phyloP scores from a whole-genome alignment of 2,329 filamentous ascomycete genomes.

The Clonostachys solani region DNA sequence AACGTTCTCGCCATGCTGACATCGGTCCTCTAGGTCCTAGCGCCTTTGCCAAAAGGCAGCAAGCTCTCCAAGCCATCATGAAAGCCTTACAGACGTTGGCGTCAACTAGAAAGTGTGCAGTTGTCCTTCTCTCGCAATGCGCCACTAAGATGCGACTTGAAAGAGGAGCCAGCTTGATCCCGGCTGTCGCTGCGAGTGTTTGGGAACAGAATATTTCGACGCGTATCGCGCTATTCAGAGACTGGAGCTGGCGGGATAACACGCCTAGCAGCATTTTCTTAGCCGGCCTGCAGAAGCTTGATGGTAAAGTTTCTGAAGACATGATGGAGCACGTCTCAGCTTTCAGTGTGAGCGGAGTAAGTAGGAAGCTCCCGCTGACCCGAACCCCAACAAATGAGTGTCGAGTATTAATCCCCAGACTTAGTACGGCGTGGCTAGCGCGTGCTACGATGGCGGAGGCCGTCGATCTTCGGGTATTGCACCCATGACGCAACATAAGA shows the following conservation, averaged over 20 bases:
- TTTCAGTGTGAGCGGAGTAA: constrained; percentile 43
- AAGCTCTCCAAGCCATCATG: constrained; percentile 58
- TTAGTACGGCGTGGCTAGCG: constrained; percentile 37
- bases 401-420: constrained; percentile 6
- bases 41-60: constrained; percentile 37
- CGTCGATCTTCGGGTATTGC: constrained; percentile 23
- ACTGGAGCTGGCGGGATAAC: constrained; percentile 57
- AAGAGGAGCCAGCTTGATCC: constrained; percentile 64
- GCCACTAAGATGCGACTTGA: constrained; percentile 73
- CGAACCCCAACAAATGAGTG: constrained; percentile 6
- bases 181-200: constrained; percentile 68
- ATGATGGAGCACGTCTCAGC: constrained; percentile 38
- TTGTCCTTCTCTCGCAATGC: constrained; percentile 75
- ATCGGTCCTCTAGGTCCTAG: constrained; percentile 20
- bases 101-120: constrained; percentile 64
- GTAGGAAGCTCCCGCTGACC: constrained; percentile 7
- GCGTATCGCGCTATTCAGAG: constrained; percentile 73
- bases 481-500: constrained; percentile 46
- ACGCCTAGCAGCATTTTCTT: constrained; percentile 48
- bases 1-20: neutral
- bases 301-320: constrained; percentile 41
- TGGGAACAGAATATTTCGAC: constrained; percentile 79
- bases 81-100: constrained; percentile 72
- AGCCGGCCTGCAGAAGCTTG: constrained; percentile 61
- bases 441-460: constrained; percentile 33